A percentile compares a stretch with the other conserved stretches of the same genome.
These are phyloP conservation scores for Fomitopsis schrenkii DNA, from an alignment of 1,284 basidiomycete genomes.

Conservation along the genomic window DNA sequence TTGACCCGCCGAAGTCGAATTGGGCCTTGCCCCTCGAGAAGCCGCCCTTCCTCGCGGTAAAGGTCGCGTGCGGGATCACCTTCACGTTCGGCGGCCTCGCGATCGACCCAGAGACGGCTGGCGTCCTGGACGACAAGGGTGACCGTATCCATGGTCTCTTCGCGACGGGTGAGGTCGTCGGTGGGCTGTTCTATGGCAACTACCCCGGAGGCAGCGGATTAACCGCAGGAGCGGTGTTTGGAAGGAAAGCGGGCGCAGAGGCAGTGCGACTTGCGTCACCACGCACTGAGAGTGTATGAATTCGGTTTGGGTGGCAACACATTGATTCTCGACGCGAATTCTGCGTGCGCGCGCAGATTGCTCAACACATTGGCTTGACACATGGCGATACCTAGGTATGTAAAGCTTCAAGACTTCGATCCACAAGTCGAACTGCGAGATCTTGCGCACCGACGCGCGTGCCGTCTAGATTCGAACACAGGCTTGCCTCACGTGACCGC, in stretches of 20 bases:
- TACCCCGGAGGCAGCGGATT: constrained; percentile 69
- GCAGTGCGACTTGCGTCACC: constrained; percentile 30
- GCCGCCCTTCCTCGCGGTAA: constrained; percentile 58
- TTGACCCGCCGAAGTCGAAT: constrained; percentile 45
- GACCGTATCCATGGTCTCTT: constrained; percentile 49
- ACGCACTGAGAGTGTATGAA: not conserved
- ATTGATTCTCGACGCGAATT: no score
- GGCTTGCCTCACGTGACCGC: no score
- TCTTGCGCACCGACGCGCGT: no score
- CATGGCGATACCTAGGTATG: no score
- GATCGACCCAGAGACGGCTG: constrained; percentile 50
- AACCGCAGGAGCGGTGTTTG: constrained; percentile 65
- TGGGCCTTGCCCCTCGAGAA: constrained; percentile 55
- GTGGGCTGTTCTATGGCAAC: constrained; percentile 56
- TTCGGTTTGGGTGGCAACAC: no score
- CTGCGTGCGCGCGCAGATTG: no score
- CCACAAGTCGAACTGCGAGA: no score
- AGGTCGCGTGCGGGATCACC: constrained; percentile 64
- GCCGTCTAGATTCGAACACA: no score
- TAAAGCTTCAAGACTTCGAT: no score
- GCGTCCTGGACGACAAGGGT: constrained; percentile 42
- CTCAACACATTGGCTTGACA: no score
- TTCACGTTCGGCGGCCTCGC: constrained; percentile 69
- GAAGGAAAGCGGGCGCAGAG: constrained; percentile 50
- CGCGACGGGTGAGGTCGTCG: constrained; percentile 65